phyloP scores from a whole-genome alignment of 176 grass and related monocot species.

The Oryza nivara region DNA sequence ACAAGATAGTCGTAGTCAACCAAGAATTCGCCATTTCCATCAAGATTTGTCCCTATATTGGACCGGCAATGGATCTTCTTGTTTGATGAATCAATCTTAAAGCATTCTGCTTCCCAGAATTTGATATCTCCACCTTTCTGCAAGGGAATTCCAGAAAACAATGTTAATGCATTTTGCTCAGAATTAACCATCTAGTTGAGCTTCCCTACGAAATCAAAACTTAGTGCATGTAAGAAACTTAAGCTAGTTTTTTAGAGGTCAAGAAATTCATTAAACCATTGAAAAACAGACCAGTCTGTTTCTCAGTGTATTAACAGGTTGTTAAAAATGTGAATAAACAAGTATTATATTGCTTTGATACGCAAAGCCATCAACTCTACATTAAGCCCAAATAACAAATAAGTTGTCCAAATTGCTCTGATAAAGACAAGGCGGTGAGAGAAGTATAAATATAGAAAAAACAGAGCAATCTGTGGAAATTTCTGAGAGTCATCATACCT shows the following conservation, averaged over 20 bases:
- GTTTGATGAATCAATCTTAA: conserved; percentile 79
- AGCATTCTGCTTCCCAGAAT: conserved; percentile 95
- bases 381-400: not conserved
- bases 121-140: conserved; percentile 92
- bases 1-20: conserved; percentile 94
- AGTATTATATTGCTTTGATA: not conserved
- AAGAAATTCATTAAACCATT: not conserved
- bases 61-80: conserved; percentile 82
- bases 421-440: not conserved
- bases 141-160: conserved; percentile 21
- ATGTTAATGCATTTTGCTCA: conserved; percentile 4
- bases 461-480: not conserved
- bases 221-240: not conserved
- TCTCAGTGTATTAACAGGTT: not conserved
- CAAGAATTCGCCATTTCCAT: conserved; percentile 81
- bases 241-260: not conserved
- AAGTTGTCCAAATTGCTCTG: not conserved
- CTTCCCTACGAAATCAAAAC: conserved; percentile 4
- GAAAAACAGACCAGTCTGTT: not conserved
- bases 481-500: conserved; percentile 44
- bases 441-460: not conserved
- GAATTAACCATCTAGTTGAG: conserved; percentile 5
- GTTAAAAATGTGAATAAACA: not conserved
- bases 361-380: too few relatives aligned
- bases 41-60: conserved; percentile 74